A percentile compares a stretch with the other conserved stretches of the same genome.
phyloP scores from a whole-genome alignment of 257 asterid genomes.

The Solanum paucissectum region DNA sequence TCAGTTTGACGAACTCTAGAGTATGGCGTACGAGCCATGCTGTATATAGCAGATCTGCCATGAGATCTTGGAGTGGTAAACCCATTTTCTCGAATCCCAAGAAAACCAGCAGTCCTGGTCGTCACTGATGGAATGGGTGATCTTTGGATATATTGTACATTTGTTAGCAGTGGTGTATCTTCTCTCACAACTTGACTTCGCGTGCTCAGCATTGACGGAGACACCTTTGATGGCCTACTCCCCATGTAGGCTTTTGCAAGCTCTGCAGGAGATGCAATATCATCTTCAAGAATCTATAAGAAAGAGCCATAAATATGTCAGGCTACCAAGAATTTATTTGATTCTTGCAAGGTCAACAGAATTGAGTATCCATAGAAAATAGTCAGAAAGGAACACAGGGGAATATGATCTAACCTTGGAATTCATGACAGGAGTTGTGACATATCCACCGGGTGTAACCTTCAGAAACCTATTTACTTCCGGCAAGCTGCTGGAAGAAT shows the following conservation, averaged over 20 bases:
- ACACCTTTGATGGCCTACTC: conserved; percentile 49
- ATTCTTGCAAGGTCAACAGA: neutral
- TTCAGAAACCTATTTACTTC: conserved; percentile 23
- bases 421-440: conserved; percentile 23
- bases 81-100: conserved; percentile 46
- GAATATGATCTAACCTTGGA: conserved; percentile 28
- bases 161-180: conserved; percentile 24
- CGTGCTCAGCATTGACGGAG: conserved; percentile 49
- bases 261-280: conserved; percentile 77
- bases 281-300: conserved; percentile 51
- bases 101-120: conserved; percentile 8
- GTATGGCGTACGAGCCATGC: conserved; percentile 91
- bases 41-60: conserved; percentile 82
- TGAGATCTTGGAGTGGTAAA: conserved; percentile 59
- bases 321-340: neutral
- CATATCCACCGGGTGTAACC: conserved; percentile 22
- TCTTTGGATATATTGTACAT: conserved; percentile 28
- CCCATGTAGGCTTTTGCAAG: conserved; percentile 97
- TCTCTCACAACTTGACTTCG: conserved; percentile 40
- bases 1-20: conserved; percentile 49
- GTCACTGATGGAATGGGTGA: conserved; percentile 29
- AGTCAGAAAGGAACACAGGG: neutral
- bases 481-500: conserved; percentile 13
- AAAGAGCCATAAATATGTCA: conserved; percentile 10
- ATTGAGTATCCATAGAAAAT: neutral